These are phyloP conservation scores for Serendipita vermifera DNA, from an alignment of 768 basidiomycete species.

Conservation along the genomic window DNA sequence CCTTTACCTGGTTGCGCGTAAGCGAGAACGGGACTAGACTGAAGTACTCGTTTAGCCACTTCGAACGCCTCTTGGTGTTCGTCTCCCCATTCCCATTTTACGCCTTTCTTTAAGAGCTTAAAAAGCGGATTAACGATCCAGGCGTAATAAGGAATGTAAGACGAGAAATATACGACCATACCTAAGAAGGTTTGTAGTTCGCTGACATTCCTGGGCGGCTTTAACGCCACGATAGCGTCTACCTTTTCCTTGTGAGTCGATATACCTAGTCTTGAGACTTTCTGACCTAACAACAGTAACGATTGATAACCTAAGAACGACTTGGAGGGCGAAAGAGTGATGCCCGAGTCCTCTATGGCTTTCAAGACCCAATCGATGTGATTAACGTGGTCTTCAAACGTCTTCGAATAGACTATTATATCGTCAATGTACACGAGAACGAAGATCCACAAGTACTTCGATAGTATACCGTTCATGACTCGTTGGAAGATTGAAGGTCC, in stretches of 20 bases:
- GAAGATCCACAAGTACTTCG: constrained; percentile 29
- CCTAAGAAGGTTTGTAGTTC: constrained; percentile 27
- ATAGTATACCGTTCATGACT: constrained; percentile 28
- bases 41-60: constrained; percentile 21
- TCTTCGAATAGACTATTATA: constrained; percentile 26
- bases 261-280: constrained; percentile 27
- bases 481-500: constrained; percentile 30
- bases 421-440: constrained; percentile 33
- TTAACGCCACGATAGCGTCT: constrained; percentile 23
- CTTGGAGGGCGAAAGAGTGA: constrained; percentile 27
- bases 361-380: constrained; percentile 17
- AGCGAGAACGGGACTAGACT: constrained; percentile 24
- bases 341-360: constrained; percentile 23
- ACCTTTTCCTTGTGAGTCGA: constrained; percentile 30
- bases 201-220: constrained; percentile 17
- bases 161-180: constrained; percentile 29
- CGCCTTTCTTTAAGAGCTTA: constrained; percentile 23
- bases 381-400: constrained; percentile 22
- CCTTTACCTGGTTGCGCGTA: constrained; percentile 22
- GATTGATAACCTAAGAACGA: constrained; percentile 26
- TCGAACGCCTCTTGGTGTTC: constrained; percentile 22
- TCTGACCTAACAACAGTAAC: constrained; percentile 28
- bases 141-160: constrained; percentile 27
- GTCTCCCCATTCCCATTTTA: constrained; percentile 18
- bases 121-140: constrained; percentile 27